phyloP scores from a whole-genome alignment of 1,284 basidiomycete genomes.

The Gomphus bonarii region DNA sequence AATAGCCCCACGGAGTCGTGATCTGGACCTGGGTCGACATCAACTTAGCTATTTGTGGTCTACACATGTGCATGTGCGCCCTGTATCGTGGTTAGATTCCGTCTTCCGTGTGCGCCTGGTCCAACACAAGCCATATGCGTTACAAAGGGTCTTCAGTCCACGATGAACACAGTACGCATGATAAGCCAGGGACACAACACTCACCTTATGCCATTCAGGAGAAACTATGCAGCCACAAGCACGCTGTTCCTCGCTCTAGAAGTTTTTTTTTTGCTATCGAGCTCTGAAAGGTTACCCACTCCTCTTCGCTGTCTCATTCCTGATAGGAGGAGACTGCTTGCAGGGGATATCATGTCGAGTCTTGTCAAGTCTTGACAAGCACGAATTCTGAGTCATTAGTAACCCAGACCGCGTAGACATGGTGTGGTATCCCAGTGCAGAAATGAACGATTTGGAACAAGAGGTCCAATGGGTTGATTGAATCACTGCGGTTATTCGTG shows the following conservation, averaged over 20 bases:
- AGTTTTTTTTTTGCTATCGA: slow-evolving; percentile 35
- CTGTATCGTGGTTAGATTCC: slow-evolving; percentile 13
- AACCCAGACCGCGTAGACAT: too few relatives aligned
- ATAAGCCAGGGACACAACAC: slow-evolving; percentile 15
- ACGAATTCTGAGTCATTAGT: neutral
- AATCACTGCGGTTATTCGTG: too few relatives aligned
- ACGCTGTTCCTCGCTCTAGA: slow-evolving; percentile 44
- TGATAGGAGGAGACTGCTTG: neutral
- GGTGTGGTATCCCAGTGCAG: too few relatives aligned
- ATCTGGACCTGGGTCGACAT: neutral
- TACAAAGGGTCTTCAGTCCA: slow-evolving; percentile 69
- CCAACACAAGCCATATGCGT: slow-evolving; percentile 79
- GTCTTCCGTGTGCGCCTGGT: slow-evolving; percentile 54
- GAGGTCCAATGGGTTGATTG: too few relatives aligned
- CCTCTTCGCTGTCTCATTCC: slow-evolving; percentile 3
- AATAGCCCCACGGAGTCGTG: neutral
- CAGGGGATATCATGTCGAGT: neutral
- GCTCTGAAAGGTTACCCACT: slow-evolving; percentile 1
- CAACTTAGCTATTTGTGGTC: neutral
- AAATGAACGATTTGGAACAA: too few relatives aligned
- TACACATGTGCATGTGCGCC: neutral
- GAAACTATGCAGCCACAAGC: slow-evolving; percentile 74
- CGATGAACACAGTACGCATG: slow-evolving; percentile 2
- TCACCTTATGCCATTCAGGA: slow-evolving; percentile 75
- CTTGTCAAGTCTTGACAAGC: neutral